These are phyloP conservation scores for Setaria viridis DNA, from an alignment of 202 grass and related monocot species.

Conservation along the genomic window DNA sequence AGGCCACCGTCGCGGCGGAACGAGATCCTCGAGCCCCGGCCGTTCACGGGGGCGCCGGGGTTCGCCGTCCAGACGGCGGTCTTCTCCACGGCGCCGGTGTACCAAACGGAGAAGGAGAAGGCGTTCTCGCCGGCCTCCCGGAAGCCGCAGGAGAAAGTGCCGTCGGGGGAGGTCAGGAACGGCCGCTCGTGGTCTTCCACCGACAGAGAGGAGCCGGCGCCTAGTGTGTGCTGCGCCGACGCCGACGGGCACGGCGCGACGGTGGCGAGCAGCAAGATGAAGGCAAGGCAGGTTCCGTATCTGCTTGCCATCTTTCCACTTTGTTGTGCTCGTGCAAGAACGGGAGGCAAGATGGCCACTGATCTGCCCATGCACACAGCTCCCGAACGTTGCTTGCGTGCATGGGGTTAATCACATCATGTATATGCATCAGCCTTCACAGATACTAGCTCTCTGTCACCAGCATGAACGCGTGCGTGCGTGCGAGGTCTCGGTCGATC, in stretches of 20 bases:
- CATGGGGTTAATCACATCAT: not conserved
- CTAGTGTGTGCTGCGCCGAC: slow-evolving; percentile 23
- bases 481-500: not conserved
- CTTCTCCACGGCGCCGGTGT: slow-evolving; percentile 13
- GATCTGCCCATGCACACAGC: not conserved
- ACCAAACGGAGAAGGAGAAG: slow-evolving; percentile 67
- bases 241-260: not conserved
- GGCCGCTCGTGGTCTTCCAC: slow-evolving; percentile 45
- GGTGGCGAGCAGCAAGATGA: slow-evolving; percentile 10
- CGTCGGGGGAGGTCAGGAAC: slow-evolving; percentile 44
- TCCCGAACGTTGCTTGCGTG: not conserved
- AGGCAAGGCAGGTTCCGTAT: not conserved
- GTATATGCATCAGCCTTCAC: too few relatives aligned
- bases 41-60: slow-evolving; percentile 50
- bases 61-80: slow-evolving; percentile 66
- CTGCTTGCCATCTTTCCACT: not conserved
- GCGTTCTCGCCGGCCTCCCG: slow-evolving; percentile 28
- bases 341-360: not conserved
- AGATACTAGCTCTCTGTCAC: not conserved
- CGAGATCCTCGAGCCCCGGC: slow-evolving; percentile 34
- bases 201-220: slow-evolving; percentile 30
- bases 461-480: not conserved
- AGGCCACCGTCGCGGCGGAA: slow-evolving; percentile 46
- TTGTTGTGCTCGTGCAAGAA: not conserved
- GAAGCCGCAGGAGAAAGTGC: slow-evolving; percentile 59